A percentile compares a stretch with the other conserved stretches of the same genome.
phyloP scores from a whole-genome alignment of 306 rosid species.

The Betula pendula region DNA sequence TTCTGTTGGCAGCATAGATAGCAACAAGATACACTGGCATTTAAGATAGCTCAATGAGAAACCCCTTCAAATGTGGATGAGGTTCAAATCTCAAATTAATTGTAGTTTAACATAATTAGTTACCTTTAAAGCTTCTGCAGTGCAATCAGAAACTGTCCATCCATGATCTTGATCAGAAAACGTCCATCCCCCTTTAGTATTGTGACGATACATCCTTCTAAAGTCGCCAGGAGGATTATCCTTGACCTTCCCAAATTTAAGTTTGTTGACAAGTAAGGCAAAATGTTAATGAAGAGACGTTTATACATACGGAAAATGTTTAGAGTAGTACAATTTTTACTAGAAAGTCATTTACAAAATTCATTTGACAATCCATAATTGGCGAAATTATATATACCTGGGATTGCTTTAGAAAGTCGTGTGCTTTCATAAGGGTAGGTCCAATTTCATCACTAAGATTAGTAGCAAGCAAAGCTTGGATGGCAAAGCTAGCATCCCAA shows the following conservation, averaged over 20 bases:
- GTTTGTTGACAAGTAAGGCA: background rate
- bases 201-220: constrained; percentile 31
- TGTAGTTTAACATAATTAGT: background rate
- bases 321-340: too few relatives aligned
- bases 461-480: constrained; percentile 39
- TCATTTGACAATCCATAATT: background rate
- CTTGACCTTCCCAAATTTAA: constrained; percentile 13
- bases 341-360: too few relatives aligned
- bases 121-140: constrained; percentile 43
- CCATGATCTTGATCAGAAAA: constrained; percentile 47
- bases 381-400: constrained; percentile 7
- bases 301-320: too few relatives aligned
- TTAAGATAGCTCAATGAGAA: background rate
- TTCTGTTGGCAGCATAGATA: constrained; percentile 55
- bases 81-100: background rate
- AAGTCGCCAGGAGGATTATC: constrained; percentile 31
- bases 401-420: constrained; percentile 30
- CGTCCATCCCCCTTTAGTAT: constrained; percentile 44
- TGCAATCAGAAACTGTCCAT: constrained; percentile 45
- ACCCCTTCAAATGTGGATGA: background rate
- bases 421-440: constrained; percentile 26
- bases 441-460: constrained; percentile 18
- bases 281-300: background rate
- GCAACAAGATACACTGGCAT: constrained; percentile 59
- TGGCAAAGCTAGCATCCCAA: constrained; percentile 41